Conservation (phyloP, 2,329 filamentous ascomycete species). For the Didymella arachidicola region DNA sequence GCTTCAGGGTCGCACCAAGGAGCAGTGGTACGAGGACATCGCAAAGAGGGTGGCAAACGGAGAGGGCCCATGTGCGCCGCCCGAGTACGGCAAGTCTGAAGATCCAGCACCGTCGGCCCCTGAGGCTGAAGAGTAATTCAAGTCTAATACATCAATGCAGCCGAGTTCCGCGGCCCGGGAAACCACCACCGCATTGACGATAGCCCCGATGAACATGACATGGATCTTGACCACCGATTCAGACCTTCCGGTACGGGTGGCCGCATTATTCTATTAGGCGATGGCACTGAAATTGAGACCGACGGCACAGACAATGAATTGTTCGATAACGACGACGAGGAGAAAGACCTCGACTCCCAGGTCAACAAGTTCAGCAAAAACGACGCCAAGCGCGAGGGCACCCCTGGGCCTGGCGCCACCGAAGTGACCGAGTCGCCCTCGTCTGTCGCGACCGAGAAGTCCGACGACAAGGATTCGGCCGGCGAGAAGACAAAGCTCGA, state of each 20-base stretch:
- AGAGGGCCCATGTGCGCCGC: conserved; percentile 97
- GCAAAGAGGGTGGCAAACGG: conserved; percentile 92
- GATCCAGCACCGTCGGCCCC: conserved; percentile 47
- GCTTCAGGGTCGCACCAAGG: conserved; percentile 89
- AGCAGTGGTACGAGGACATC: conserved; percentile 98
- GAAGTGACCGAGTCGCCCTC: conserved; percentile 47
- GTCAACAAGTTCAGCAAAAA: conserved; percentile 68
- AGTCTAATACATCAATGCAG: conserved; percentile 52
- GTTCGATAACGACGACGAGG: conserved; percentile 89
- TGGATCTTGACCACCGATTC: conserved; percentile 74
- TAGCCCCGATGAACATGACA: conserved; percentile 69
- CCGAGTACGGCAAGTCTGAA: conserved; percentile 93
- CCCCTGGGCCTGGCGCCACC: conserved; percentile 23
- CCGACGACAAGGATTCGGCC: conserved; percentile 29
- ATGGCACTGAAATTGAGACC: conserved; percentile 90
- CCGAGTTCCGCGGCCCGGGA: conserved; percentile 61
- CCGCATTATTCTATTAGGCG: conserved; percentile 91
- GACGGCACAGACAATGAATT: conserved; percentile 91
- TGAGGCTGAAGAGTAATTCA: conserved; percentile 44
- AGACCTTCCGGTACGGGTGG: conserved; percentile 69
- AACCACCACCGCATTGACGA: conserved; percentile 60
- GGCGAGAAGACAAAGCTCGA: conserved; percentile 14
- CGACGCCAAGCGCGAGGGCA: conserved; percentile 27
- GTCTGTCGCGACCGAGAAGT: conserved; percentile 50
- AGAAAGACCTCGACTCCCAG: conserved; percentile 85